Conservation (phyloP, 768 basidiomycete species). For the Pleurotus tuber-regium region DNA sequence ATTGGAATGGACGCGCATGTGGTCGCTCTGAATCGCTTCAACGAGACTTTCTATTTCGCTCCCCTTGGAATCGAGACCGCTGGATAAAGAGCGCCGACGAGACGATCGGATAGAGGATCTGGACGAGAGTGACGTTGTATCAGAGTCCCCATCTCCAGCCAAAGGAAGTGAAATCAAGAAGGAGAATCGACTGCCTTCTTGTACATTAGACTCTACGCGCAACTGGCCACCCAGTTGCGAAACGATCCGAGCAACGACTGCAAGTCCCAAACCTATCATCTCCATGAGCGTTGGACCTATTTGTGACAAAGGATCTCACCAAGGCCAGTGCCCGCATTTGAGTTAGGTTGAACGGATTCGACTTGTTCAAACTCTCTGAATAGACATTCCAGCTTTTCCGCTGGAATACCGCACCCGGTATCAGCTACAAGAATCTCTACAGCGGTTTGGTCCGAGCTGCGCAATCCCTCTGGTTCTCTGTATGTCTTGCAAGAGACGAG, state of each 20-base stretch:
- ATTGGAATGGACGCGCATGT: constrained; percentile 23
- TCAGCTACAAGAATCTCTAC: constrained; percentile 73
- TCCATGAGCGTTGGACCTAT: not conserved
- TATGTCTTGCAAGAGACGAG: constrained; percentile 53
- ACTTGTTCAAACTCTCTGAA: constrained; percentile 82
- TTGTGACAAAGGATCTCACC: constrained; percentile 30
- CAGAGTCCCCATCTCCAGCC: constrained; percentile 20
- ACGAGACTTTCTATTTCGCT: constrained; percentile 45
- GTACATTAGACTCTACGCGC: constrained; percentile 69
- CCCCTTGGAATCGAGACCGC: constrained; percentile 23
- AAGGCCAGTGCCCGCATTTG: constrained; percentile 41
- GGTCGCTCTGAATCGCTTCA: constrained; percentile 41
- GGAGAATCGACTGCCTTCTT: constrained; percentile 68
- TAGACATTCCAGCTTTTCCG: constrained; percentile 66
- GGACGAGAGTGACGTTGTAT: constrained; percentile 18
- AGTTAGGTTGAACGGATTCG: constrained; percentile 45
- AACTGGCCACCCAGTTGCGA: constrained; percentile 79
- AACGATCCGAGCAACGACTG: constrained; percentile 78
- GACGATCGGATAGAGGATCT: constrained; percentile 21
- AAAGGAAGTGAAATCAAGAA: constrained; percentile 65
- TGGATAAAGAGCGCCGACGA: constrained; percentile 22
- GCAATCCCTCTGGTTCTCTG: constrained; percentile 50
- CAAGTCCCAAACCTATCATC: constrained; percentile 61
- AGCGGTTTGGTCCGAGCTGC: constrained; percentile 42
- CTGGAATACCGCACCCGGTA: constrained; percentile 69